phyloP scores from a whole-genome alignment of 2,329 filamentous ascomycete species.

The Colletotrichum ledebouriae region DNA sequence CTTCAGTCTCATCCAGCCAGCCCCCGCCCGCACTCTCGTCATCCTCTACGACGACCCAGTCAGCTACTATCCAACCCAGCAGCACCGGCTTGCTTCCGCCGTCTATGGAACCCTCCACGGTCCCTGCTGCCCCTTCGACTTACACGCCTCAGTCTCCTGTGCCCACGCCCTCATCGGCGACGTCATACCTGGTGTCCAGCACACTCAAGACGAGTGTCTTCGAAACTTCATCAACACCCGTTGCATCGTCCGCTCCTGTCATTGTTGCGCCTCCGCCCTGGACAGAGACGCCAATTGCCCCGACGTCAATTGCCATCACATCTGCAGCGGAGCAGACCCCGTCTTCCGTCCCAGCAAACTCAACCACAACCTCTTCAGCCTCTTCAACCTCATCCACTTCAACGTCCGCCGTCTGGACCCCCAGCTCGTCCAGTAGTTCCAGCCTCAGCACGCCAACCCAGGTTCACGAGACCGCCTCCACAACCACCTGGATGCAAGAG shows the following conservation, averaged over 20 bases:
- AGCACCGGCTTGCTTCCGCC: background rate
- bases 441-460: constrained; percentile 11
- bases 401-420: background rate
- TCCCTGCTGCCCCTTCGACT: background rate
- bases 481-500: constrained; percentile 39
- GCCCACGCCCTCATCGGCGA: background rate
- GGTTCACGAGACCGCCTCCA: constrained; percentile 41
- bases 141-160: constrained; percentile 1
- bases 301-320: background rate
- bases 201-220: background rate
- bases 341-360: background rate
- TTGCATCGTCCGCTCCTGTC: background rate
- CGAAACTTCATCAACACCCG: background rate
- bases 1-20: background rate
- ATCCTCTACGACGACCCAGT: background rate
- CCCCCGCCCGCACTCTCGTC: background rate
- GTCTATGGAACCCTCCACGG: background rate
- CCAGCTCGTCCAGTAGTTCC: constrained; percentile 1
- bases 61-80: background rate
- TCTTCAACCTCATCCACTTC: background rate
- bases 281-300: constrained; percentile 5
- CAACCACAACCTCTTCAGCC: constrained; percentile 9
- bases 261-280: constrained; percentile 9
- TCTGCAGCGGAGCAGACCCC: constrained; percentile 34
- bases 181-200: background rate